phyloP scores from a whole-genome alignment of 345 rosid genomes.

The Rubroshorea leprosula region DNA sequence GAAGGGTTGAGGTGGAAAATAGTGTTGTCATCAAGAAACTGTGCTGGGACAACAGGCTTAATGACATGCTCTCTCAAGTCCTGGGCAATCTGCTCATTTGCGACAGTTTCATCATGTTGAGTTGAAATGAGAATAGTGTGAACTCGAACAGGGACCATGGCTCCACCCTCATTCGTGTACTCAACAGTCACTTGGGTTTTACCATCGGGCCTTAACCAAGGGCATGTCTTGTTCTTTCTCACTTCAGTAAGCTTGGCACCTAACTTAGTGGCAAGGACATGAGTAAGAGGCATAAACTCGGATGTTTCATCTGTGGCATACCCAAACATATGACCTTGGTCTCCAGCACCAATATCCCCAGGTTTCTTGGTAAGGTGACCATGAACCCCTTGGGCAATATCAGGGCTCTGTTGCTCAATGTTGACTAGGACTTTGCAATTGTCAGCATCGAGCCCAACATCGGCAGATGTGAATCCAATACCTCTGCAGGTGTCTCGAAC shows the following conservation, averaged over 20 bases:
- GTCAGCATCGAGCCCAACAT: slow-evolving; percentile 20
- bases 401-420: slow-evolving; percentile 5
- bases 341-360: neutral
- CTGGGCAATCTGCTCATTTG: slow-evolving; percentile 7
- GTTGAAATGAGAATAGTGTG: slow-evolving; percentile 15
- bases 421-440: slow-evolving; percentile 1
- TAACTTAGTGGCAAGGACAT: slow-evolving; percentile 12
- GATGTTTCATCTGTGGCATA: slow-evolving; percentile 14
- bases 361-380: slow-evolving; percentile 2
- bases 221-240: slow-evolving; percentile 15
- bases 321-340: slow-evolving; percentile 3
- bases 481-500: slow-evolving; percentile 20
- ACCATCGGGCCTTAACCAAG: slow-evolving; percentile 15
- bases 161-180: slow-evolving; percentile 11
- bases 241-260: slow-evolving; percentile 17
- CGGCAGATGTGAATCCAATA: slow-evolving; percentile 18
- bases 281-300: slow-evolving; percentile 10
- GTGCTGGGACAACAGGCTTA: slow-evolving; percentile 12
- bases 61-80: slow-evolving; percentile 6
- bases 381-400: neutral
- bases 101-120: slow-evolving; percentile 10
- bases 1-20: slow-evolving; percentile 17
- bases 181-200: slow-evolving; percentile 14
- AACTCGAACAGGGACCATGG: slow-evolving; percentile 12
- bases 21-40: slow-evolving; percentile 12